Conservation (phyloP, 2,329 filamentous ascomycete species). For the Fusarium chaquense region DNA sequence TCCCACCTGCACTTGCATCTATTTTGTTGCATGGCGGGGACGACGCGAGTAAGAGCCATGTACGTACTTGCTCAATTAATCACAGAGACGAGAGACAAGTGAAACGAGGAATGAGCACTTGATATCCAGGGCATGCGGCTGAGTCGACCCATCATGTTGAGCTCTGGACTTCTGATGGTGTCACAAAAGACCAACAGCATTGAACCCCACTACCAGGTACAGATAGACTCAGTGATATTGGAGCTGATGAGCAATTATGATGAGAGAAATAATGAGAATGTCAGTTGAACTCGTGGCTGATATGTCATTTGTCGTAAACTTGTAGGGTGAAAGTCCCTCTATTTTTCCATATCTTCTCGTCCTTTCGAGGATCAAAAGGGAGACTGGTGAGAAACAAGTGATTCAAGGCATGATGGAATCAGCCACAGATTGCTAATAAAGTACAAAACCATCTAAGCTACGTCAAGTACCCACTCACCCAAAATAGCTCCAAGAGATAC, state of each 20-base stretch:
- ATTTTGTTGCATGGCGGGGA: slow-evolving; percentile 1
- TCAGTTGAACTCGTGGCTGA: neutral
- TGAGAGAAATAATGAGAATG: slow-evolving; percentile 1
- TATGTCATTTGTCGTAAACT: neutral
- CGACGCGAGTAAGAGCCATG: neutral
- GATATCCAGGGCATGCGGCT: slow-evolving; percentile 35
- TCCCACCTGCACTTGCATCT: neutral
- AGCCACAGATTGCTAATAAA: slow-evolving; percentile 12
- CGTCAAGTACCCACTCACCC: slow-evolving; percentile 36
- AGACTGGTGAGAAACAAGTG: slow-evolving; percentile 27
- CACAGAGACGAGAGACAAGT: slow-evolving; percentile 11
- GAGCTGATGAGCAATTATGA: slow-evolving; percentile 1
- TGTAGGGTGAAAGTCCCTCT: neutral
- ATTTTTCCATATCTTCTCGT: neutral
- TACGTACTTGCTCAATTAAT: slow-evolving; percentile 5
- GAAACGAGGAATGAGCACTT: slow-evolving; percentile 28
- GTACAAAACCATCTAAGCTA: slow-evolving; percentile 3
- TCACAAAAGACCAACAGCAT: slow-evolving; percentile 41
- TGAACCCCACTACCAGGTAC: slow-evolving; percentile 27
- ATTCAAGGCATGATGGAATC: slow-evolving; percentile 17
- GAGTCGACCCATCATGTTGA: slow-evolving; percentile 40
- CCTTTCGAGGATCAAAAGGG: slow-evolving; percentile 8
- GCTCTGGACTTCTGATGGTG: slow-evolving; percentile 38
- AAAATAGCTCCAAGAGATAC: slow-evolving; percentile 39
- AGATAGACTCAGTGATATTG: neutral